These are phyloP conservation scores for Phaeosphaeriaceae sp. DNA, from an alignment of 2,329 filamentous ascomycete species.

Conservation along the genomic window DNA sequence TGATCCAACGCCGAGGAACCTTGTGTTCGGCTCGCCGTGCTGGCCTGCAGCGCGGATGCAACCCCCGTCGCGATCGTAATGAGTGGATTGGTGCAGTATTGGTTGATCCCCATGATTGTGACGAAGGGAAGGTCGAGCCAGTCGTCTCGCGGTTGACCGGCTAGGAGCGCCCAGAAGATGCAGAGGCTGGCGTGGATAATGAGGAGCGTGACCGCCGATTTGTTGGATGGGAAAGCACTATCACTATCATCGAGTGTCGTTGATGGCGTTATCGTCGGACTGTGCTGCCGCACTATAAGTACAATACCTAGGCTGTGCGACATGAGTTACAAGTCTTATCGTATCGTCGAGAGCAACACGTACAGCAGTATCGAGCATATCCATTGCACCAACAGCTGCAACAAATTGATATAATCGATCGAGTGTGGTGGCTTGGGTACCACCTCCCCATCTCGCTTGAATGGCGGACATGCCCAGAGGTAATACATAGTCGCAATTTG, in stretches of 20 bases:
- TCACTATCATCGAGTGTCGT: too few relatives aligned
- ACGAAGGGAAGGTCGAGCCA: too few relatives aligned
- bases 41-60: too few relatives aligned
- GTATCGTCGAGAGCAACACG: neutral
- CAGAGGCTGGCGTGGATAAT: constrained; percentile 5
- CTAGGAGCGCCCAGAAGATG: constrained; percentile 5
- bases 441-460: constrained; percentile 5
- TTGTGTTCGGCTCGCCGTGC: too few relatives aligned
- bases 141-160: neutral
- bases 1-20: too few relatives aligned
- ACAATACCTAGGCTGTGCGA: too few relatives aligned
- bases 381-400: constrained; percentile 4
- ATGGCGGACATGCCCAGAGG: constrained; percentile 7
- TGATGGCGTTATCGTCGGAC: too few relatives aligned
- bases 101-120: too few relatives aligned
- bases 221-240: constrained; percentile 5
- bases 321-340: too few relatives aligned
- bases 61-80: too few relatives aligned
- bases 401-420: constrained; percentile 3
- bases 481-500: constrained; percentile 7
- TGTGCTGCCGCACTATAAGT: too few relatives aligned
- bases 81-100: too few relatives aligned
- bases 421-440: constrained; percentile 5
- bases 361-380: constrained; percentile 6
- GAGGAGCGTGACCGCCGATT: constrained; percentile 2